These are phyloP conservation scores for Aurinia saxatilis DNA, from an alignment of 345 rosid species.

Conservation along the genomic window DNA sequence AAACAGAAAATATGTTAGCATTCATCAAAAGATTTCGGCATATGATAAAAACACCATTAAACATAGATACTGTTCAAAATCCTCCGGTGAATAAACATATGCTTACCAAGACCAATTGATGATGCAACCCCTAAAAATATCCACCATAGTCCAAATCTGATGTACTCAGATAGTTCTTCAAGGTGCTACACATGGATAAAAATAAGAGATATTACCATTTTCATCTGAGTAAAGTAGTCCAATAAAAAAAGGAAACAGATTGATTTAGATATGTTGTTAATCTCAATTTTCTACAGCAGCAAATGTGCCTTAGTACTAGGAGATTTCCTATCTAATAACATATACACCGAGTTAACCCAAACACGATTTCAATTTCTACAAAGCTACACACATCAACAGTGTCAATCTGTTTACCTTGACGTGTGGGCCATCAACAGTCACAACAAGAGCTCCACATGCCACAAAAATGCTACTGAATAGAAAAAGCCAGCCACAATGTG, in stretches of 20 bases:
- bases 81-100: too few relatives aligned
- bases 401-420: constrained; percentile 46
- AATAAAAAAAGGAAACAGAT: background rate
- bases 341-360: background rate
- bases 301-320: background rate
- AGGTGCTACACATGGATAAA: constrained; percentile 45
- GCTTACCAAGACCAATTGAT: constrained; percentile 95
- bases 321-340: background rate
- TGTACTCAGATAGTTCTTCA: constrained; percentile 59
- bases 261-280: background rate
- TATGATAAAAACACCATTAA: background rate
- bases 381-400: background rate
- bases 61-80: too few relatives aligned
- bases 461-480: constrained; percentile 35
- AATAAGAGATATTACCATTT: background rate
- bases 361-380: background rate
- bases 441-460: constrained; percentile 38
- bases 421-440: constrained; percentile 61
- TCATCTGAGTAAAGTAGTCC: background rate
- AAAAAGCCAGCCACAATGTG: constrained; percentile 55
- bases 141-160: constrained; percentile 86
- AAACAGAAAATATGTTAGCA: background rate
- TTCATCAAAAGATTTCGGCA: background rate
- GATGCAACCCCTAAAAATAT: constrained; percentile 86
- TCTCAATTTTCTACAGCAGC: background rate